Evolutionary conservation across 768 basidiomycete genomes (phyloP).

Genomic region (Podaxis sp.): DNA sequence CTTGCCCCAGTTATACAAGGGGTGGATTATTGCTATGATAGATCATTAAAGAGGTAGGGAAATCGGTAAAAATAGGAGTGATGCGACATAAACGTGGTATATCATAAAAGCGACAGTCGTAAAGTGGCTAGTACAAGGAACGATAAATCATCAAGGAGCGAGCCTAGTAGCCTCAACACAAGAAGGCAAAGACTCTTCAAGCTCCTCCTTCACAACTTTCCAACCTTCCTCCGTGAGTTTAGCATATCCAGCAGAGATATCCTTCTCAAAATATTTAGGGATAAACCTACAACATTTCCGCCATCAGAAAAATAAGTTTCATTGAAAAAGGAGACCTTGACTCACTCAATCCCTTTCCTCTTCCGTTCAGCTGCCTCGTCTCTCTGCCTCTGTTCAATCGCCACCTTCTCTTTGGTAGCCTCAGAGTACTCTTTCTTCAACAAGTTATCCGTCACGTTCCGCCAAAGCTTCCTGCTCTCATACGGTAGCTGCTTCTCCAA

Average conservation of each 20-base stretch:
- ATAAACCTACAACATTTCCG: slow-evolving; percentile 46
- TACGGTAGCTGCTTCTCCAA: slow-evolving; percentile 69
- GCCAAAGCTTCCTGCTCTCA: slow-evolving; percentile 90
- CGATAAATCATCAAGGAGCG: neutral
- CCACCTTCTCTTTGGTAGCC: slow-evolving; percentile 87
- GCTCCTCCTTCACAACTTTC: slow-evolving; percentile 71
- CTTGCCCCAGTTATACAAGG: no score
- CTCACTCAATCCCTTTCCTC: slow-evolving; percentile 72
- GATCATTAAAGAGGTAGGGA: no score
- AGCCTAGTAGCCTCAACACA: slow-evolving; percentile 21
- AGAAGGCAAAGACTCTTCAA: slow-evolving; percentile 34
- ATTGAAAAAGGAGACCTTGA: slow-evolving; percentile 20
- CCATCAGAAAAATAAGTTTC: neutral
- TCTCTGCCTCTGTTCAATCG: slow-evolving; percentile 90
- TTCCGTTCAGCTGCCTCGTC: slow-evolving; percentile 87
- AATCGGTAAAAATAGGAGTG: neutral
- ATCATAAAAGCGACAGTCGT: neutral
- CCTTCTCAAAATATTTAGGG: slow-evolving; percentile 71
- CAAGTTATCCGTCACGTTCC: slow-evolving; percentile 69
- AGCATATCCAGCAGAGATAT: slow-evolving; percentile 63
- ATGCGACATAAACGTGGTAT: neutral
- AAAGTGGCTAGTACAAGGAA: neutral
- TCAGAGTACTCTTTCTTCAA: slow-evolving; percentile 84
- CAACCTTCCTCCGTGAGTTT: slow-evolving; percentile 64
- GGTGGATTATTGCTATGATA: no score